Base-by-base conservation (phyloP, 768 basidiomycete genomes). In the Pulveroboletus sp. region DNA sequence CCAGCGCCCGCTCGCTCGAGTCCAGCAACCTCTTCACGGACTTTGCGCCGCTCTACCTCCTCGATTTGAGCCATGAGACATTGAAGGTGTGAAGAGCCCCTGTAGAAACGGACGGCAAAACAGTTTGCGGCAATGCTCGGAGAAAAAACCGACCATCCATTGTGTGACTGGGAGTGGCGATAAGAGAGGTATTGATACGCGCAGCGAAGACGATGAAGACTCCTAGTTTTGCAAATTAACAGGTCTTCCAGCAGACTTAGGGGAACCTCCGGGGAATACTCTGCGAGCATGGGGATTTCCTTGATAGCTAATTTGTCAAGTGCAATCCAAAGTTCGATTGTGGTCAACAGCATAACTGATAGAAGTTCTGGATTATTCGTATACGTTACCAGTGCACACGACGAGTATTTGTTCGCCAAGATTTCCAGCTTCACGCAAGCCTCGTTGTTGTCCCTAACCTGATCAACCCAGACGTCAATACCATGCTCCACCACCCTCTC, bases 321-420 rank as follows among this genome's bases (percentile, higher is more conserved):
- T 0, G 64, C 72, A 10, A 70, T 48, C 71, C 71, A 72, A 24
- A 72, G 65, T 31, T 77, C 72, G 5, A 64, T 31, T 21, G 45
- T 50, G 4, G 63, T 64, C 39, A 80, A 59, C 39, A 79, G 56
- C 70, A 79, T 74, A 1, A 72, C 47, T 0, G 77, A 78, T 5
- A 64, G 39, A 32, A 65, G 55, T 42, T 78, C 75, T 3, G 75
- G 70, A 26, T 68, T 73, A 6, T 55, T 55, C 9, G 47, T 33
- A 39, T 74, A 76, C 3, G 47, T 47, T 0, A 15, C 15, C 32
- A 37, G 27, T 0, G 75, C 69, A 0, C 63, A 41, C 1, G 55
- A 54, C 1, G 61, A 60, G 43, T 76, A 71, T 9, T 56, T 35
- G 17, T 43, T 43, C 12, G 65, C 65, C 30, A 64, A 65, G 1